These are phyloP conservation scores for Chaetomium sp. DNA, from an alignment of 2,329 filamentous ascomycete genomes.

Conservation along the genomic window DNA sequence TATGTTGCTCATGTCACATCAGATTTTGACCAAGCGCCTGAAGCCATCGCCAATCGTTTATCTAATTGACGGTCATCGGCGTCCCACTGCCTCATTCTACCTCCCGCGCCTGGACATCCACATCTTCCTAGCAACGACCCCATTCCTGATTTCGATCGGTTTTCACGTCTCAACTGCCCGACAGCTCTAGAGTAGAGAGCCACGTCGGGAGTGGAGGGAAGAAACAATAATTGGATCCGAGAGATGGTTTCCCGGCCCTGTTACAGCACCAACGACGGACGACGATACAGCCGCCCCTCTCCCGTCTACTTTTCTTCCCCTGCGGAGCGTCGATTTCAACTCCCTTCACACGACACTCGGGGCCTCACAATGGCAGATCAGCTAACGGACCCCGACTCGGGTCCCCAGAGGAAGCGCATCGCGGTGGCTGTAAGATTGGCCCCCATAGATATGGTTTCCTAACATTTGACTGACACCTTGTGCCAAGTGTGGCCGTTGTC, in stretches of 20 bases:
- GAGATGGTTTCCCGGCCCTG: conserved; percentile 39
- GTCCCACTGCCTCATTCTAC: background rate
- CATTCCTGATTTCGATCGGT: too few species aligned
- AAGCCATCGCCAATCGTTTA: too few species aligned
- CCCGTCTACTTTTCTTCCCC: conserved; percentile 33
- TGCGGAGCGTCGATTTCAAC: conserved; percentile 33
- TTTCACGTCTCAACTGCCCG: background rate
- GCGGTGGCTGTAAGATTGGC: conserved; percentile 48
- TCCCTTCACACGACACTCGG: conserved; percentile 32
- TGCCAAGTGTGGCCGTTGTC: conserved; percentile 74
- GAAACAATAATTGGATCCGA: conserved; percentile 10
- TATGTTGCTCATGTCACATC: conserved; percentile 16
- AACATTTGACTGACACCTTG: background rate
- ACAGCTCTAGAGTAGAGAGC: background rate
- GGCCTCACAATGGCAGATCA: conserved; percentile 35
- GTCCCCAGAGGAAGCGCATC: conserved; percentile 50
- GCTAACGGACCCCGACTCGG: conserved; percentile 33
- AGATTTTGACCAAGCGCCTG: too few species aligned
- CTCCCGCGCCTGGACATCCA: too few species aligned
- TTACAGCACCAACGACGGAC: conserved; percentile 32
- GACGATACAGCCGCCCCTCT: conserved; percentile 37
- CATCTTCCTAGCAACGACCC: too few species aligned
- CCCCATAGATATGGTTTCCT: too few species aligned
- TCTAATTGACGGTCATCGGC: background rate
- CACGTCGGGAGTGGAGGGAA: background rate